Percentiles rank a stretch among this genome's conserved stretches.
Conservation (phyloP, 2,329 filamentous ascomycete genomes). For the Aspergillus melleus region DNA sequence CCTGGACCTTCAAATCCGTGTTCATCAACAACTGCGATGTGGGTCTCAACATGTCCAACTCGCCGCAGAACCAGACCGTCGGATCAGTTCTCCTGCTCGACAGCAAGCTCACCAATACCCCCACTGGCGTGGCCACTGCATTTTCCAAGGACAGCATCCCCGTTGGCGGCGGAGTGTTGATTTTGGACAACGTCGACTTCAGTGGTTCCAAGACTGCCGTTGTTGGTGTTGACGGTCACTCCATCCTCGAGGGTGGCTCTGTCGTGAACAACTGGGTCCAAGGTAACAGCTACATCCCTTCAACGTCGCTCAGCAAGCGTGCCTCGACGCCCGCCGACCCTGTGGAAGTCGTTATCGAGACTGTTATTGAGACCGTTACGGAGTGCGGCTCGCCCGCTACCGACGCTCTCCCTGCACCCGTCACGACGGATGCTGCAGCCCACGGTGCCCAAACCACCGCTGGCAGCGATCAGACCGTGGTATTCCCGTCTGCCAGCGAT, state of each 20-base stretch:
- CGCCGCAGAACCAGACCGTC: conserved; percentile 67
- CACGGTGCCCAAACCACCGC: conserved; percentile 2
- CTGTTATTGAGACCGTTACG: conserved; percentile 24
- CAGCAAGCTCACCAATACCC: conserved; percentile 73
- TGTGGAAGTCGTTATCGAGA: conserved; percentile 21
- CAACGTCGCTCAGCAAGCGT: conserved; percentile 26
- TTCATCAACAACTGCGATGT: conserved; percentile 72
- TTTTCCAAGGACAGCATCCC: conserved; percentile 64
- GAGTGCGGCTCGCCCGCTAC: conserved; percentile 9
- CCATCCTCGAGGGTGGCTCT: conserved; percentile 68
- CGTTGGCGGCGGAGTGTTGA: conserved; percentile 74
- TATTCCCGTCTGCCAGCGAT: neutral
- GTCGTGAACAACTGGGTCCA: conserved; percentile 74
- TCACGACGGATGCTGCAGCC: conserved; percentile 2
- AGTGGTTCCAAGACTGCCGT: conserved; percentile 68
- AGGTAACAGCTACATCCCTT: conserved; percentile 67
- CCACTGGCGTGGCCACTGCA: conserved; percentile 73
- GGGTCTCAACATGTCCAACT: conserved; percentile 75
- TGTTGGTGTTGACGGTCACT: conserved; percentile 54
- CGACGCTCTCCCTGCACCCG: neutral
- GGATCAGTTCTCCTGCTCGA: conserved; percentile 84
- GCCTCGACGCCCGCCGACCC: conserved; percentile 15
- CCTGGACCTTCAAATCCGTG: conserved; percentile 76
- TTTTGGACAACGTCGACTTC: conserved; percentile 90
- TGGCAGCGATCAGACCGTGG: neutral